Evolutionary conservation across 2,329 filamentous ascomycete species (phyloP), one percentile per base, ranked within the genome.

Genomic region (Fusarium dlaminii): DNA sequence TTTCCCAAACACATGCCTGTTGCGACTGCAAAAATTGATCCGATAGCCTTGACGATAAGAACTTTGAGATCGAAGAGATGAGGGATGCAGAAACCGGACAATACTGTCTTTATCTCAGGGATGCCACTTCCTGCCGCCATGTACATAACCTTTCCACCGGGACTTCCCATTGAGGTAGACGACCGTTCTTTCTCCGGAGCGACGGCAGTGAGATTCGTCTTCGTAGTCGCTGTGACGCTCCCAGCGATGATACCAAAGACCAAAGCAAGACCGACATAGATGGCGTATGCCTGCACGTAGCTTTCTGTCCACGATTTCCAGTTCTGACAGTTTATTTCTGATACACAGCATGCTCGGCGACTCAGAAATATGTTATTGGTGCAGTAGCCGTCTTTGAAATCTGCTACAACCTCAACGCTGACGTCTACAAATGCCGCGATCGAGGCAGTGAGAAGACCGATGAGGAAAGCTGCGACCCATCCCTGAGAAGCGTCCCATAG

Each of bases 71-170:
- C 70, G 13, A 74, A 73, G 1, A 74, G 43, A 14, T 65, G 60
- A 6, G 72, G 72, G 11, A 74, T 73, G 5, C 49, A 40, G 24
- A 73, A 74, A 0, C 70, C 72, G 0, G 70, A 73, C 8, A 74
- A 30, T 2, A 73, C 43, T 0, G 72, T 71, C 22, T 74, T 74
- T 24, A 74, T 74, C 49, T 74, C 72, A 0, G 72, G 72, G 5
- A 74, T 74, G 4, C 72, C 72, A 13, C 72, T 74, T 12, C 72
- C 72, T 6, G 72, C 67, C 1, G 70, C 72, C 70, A 74, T 73
- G 13, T 73, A 74, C 67, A 74, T 68, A 6, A 42, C 46, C 54
- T 73, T 74, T 6, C 60, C 70, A 0, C 13, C 6, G 3, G 60
- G 1, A 0, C 3, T 20, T 27, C 5, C 36, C 10, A 8, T 13